Base-by-base conservation (phyloP, 768 basidiomycete genomes). In the Sporobolomyces roseus region DNA sequence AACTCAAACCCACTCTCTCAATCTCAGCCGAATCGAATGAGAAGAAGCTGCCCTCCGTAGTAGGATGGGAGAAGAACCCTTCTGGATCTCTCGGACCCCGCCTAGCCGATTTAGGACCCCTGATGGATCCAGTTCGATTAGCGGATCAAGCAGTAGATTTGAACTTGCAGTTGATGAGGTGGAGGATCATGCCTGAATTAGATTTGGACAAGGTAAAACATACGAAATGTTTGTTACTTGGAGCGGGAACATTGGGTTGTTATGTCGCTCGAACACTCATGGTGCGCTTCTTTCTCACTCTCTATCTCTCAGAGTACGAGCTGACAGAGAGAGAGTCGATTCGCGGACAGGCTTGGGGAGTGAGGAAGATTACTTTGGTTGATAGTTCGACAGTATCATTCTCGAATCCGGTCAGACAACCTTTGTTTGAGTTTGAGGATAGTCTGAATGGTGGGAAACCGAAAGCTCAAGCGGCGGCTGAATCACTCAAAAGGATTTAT, bases 101-200 rank as follows among this genome's bases (percentile, higher is more conserved):
- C 21, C 75, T 92, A 61, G 93, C 93, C 0, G 93, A 98, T 79
- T 79, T 99, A 23, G 93, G 89, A 13, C 89, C 93, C 0, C 90
- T 93, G 87, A 96, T 98, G 93, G 93, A 97, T 78, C 96, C 94
- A 0, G 81, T 83, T 6, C 83, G 92, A 73, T 84, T 98, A 7
- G 93, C 94, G 1, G 87, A 90, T 71, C 94, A 99, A 79, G 96
- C 96, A 0, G 92, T 98, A n/a, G 93, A 97, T 79, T 82, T 99
- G 46, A 99, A 98, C 77, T 82, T 98, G 54, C 97, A 97, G 77
- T 83, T 99, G 48, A 98, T 99, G 94, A 85, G 91, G 25, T 98
- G 94, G 94, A 85, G 94, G 25, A 92, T 98, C 72, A 81, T 98
- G 25, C 96, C 96, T 19, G 80, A 84, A 1, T 85, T 99, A 55